phyloP scores from a whole-genome alignment of 2,329 filamentous ascomycete species.

The Aspergillus japonicus region DNA sequence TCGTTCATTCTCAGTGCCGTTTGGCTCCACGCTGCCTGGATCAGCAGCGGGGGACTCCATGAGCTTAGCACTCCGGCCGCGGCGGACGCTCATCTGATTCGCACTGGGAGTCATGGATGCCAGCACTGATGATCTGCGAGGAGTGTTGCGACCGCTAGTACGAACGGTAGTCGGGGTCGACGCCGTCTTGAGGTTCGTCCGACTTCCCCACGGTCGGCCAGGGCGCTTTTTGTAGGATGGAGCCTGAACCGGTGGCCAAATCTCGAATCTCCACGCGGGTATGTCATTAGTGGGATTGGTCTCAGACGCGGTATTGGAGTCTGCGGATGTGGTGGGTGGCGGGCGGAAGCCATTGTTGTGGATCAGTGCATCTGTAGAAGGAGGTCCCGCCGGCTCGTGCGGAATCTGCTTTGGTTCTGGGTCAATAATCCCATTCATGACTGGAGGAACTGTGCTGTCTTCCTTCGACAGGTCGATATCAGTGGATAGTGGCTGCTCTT shows the following conservation, averaged over 20 bases:
- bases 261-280: slow-evolving; percentile 43
- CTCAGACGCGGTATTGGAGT: slow-evolving; percentile 15
- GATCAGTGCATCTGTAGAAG: slow-evolving; percentile 34
- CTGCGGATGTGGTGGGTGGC: slow-evolving; percentile 15
- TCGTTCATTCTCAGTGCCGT: slow-evolving; percentile 25
- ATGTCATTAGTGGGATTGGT: slow-evolving; percentile 37
- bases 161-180: slow-evolving; percentile 35
- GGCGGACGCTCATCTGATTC: slow-evolving; percentile 30
- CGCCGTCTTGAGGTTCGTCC: slow-evolving; percentile 22
- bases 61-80: slow-evolving; percentile 37
- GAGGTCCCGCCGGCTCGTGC: slow-evolving; percentile 34
- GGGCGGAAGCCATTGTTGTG: slow-evolving; percentile 31
- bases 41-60: slow-evolving; percentile 31
- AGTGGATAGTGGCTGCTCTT: slow-evolving; percentile 13
- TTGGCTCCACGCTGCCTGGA: slow-evolving; percentile 22
- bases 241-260: slow-evolving; percentile 43
- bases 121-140: slow-evolving; percentile 33
- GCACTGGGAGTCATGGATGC: slow-evolving; percentile 31
- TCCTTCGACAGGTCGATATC: slow-evolving; percentile 10
- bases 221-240: slow-evolving; percentile 37
- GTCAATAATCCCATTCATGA: slow-evolving; percentile 19
- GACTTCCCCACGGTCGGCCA: slow-evolving; percentile 40
- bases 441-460: slow-evolving; percentile 11
- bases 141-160: slow-evolving; percentile 38
- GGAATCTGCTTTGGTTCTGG: slow-evolving; percentile 15